Evolutionary conservation across 192 early-diverging fungal species (phyloP).

Genomic region (Rhizophlyctis rosea): DNA sequence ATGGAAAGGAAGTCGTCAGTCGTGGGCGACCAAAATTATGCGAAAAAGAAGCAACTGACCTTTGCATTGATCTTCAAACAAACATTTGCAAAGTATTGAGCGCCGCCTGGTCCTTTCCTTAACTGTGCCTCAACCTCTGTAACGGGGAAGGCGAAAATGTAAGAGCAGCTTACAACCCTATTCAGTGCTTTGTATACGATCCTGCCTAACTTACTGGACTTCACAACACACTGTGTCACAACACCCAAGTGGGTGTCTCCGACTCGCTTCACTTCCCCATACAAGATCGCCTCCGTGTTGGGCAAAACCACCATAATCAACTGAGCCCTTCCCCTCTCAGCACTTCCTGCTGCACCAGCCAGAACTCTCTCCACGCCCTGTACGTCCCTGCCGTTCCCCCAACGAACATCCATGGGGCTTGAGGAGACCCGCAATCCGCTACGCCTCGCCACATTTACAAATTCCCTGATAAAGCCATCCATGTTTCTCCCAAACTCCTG

Average conservation of each 20-base stretch:
- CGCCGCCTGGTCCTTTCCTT: too few species aligned
- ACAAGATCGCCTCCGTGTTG: conserved; percentile 44
- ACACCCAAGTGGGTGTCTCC: conserved; percentile 80
- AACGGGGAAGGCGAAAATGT: conserved; percentile 31
- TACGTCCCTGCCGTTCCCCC: not conserved
- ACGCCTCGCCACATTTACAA: not conserved
- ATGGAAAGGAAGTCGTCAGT: conserved; percentile 27
- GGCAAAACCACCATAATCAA: conserved; percentile 69
- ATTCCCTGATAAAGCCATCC: too few species aligned
- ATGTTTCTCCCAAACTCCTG: conserved; percentile 57
- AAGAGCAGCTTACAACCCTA: not conserved
- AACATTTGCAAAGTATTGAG: conserved; percentile 85
- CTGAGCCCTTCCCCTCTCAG: conserved; percentile 42
- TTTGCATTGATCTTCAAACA: conserved; percentile 77
- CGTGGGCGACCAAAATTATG: not conserved
- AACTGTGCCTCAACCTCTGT: conserved; percentile 40
- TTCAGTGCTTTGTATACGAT: not conserved
- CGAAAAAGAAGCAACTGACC: conserved; percentile 45
- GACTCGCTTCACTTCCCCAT: conserved; percentile 78
- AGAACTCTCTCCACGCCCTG: conserved; percentile 28
- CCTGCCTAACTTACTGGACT: conserved; percentile 13
- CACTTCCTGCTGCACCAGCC: conserved; percentile 38
- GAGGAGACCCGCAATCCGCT: not conserved
- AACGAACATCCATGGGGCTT: not conserved
- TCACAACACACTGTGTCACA: conserved; percentile 84